Percentiles rank a stretch among this genome's conserved stretches.
phyloP scores from a whole-genome alignment of 768 basidiomycete species.

The Xerocomellus dryophilus region DNA sequence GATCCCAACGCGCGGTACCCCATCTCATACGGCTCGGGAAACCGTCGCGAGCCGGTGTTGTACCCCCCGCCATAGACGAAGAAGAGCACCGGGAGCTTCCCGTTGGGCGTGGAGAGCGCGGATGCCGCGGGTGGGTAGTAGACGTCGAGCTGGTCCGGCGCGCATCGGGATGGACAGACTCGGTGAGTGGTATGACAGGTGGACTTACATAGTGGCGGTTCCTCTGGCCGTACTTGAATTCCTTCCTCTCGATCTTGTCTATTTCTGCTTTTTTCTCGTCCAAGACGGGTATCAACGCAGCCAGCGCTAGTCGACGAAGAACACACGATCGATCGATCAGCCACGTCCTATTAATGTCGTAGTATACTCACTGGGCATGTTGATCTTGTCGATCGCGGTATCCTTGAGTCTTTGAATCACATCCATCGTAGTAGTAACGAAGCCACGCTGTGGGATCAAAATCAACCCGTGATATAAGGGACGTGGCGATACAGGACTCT shows the following conservation, averaged over 20 bases:
- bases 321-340: slow-evolving; percentile 8
- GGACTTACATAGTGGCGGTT: slow-evolving; percentile 39
- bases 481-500: not conserved
- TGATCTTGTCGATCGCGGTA: slow-evolving; percentile 31
- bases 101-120: slow-evolving; percentile 20
- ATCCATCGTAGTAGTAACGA: slow-evolving; percentile 32
- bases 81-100: slow-evolving; percentile 51
- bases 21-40: slow-evolving; percentile 47
- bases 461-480: not conserved
- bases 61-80: slow-evolving; percentile 71
- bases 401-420: slow-evolving; percentile 31
- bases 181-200: not conserved
- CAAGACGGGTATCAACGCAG: slow-evolving; percentile 49
- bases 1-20: too few species aligned
- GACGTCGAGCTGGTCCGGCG: slow-evolving; percentile 51
- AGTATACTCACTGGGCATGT: slow-evolving; percentile 34
- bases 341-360: not conserved
- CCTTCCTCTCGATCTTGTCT: slow-evolving; percentile 44
- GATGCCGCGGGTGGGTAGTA: slow-evolving; percentile 50
- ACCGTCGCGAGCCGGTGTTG: slow-evolving; percentile 45
- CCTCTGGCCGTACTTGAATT: slow-evolving; percentile 52
- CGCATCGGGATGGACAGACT: not conserved
- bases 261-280: slow-evolving; percentile 48
- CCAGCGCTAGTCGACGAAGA: slow-evolving; percentile 37
- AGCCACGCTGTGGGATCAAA: not conserved